Evolutionary conservation across 257 asterid species (phyloP), one percentile per base, ranked within the genome.

Genomic region (Voacanga thouarsii): DNA sequence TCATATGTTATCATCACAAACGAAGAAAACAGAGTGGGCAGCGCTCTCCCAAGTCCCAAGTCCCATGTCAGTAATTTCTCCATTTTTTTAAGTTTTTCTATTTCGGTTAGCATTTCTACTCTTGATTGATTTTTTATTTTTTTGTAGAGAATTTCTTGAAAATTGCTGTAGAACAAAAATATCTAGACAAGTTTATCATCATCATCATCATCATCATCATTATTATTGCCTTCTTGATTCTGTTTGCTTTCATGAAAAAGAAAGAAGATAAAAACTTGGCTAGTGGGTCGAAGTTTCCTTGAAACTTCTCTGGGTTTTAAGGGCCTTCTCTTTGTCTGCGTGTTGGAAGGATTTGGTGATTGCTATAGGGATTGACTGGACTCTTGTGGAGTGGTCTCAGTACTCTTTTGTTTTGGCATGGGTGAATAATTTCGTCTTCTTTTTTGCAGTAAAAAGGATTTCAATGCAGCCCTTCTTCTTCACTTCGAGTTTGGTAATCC

Each of bases 371-470:
- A 51, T 51, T 28, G 41, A 18, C 49, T 65, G 47, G 47, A 65
- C 47, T 8, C 0, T 21, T 37, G 55, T 2, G 68, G 67, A 12
- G 12, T 47, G 71, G 16, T 41, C 33, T 26, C 37, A 47, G 14
- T 65, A 65, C 47, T 65, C 49, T 37, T 64, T 37, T 64, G n/a
- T 12, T 39, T 66, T 37, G 72, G 72, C 37, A 66, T 66, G 72
- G 47, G 10, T 66, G 26, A 37, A 14, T 64, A 2, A 64, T 33
- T 3, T 61, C 2, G 12, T 12, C 12, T 6, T 28, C 4, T 5
- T 63, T 14, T 12, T 14, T 3, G 51, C 51, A 47, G 9, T 47
- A 47, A 47, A 11, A 47, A 1, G 9, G 12, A 47, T 47, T 47
- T 47, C 51, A 47, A 47, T 10, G 51, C 33, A 30, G 30, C 15